Evolutionary conservation across 2,329 filamentous ascomycete genomes (phyloP).

Genomic region (Pestalotiopsis sp.): DNA sequence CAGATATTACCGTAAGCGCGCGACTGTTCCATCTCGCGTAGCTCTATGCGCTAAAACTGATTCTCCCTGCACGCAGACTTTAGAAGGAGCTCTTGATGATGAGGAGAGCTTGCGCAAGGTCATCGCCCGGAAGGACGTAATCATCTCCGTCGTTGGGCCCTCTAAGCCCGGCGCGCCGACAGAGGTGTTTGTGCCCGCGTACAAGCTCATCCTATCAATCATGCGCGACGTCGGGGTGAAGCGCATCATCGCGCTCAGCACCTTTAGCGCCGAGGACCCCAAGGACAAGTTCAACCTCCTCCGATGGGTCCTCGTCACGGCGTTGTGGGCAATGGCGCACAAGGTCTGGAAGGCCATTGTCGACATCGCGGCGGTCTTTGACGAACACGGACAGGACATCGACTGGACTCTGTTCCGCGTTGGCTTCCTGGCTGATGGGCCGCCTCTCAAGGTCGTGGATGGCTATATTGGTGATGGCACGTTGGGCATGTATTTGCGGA

Average conservation of each 20-base stretch:
- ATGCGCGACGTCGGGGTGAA: slow-evolving; percentile 12
- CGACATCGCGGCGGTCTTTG: slow-evolving; percentile 9
- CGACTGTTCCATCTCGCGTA: neutral
- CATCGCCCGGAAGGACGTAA: neutral
- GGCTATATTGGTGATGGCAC: slow-evolving; percentile 14
- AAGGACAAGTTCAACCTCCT: slow-evolving; percentile 7
- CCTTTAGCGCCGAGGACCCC: slow-evolving; percentile 11
- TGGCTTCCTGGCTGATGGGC: slow-evolving; percentile 7
- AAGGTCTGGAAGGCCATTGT: slow-evolving; percentile 9
- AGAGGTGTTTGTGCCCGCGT: neutral
- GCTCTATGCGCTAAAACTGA: too few relatives aligned
- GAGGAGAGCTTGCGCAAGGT: neutral
- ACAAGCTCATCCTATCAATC: neutral
- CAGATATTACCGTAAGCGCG: neutral
- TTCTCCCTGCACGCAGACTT: neutral
- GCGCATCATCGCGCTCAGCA: slow-evolving; percentile 15
- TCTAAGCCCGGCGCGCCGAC: neutral
- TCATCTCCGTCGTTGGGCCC: neutral
- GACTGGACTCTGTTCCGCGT: slow-evolving; percentile 17
- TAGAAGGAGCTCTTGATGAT: neutral
- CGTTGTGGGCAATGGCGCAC: slow-evolving; percentile 3
- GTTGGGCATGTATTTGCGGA: slow-evolving; percentile 10
- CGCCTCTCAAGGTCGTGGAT: slow-evolving; percentile 6
- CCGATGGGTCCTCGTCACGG: slow-evolving; percentile 9
- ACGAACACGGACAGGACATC: slow-evolving; percentile 8